Evolutionary conservation across 1,284 basidiomycete genomes (phyloP), one percentile per base, ranked within the genome.

Genomic region (Flammula alnicola): DNA sequence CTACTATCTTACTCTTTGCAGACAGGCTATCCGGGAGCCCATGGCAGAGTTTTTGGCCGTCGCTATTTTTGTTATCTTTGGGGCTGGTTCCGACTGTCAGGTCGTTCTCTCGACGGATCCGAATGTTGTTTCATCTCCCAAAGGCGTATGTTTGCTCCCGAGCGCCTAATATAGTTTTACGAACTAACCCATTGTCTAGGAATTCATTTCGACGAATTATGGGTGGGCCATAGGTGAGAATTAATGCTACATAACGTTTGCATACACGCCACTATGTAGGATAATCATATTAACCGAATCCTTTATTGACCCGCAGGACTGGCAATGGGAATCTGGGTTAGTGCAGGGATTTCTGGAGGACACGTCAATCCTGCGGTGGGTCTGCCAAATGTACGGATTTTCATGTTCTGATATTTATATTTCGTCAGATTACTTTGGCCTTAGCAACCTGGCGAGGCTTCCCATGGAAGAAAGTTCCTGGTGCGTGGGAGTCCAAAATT

Each of bases 341-440:
- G 77, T 16, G 76, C 68, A 41, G 80, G 80, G 23, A 76, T 86
- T 44, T 86, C 85, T 27, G 86, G 86, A 23, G 87, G 84, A 22
- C 87, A 90, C 64, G 77, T 89, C 56, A 90, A 90, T 61, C 88
- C 87, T 29, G 86, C 86, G 16, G 87, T 83, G 47, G 49, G 70
- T 51, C 9, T 33, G 7, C 17, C 27, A 9, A 5, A 8, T 29
- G 8, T 29, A 32, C 16, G 8, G 4, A 11, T 32, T 9, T 4
- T 3, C 3, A 9, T 9, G 30, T 32, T 32, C 3, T 32, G 12
- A 12, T 11, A 32, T 4, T 32, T 11, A 3, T 9, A n/a, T 32
- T 19, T 36, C 23, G 12, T 32, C 8, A 66, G 60, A 63, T 62
- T 38, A 91, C 88, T 6, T 63, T 91, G 32, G 75, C 81, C 11